Evolutionary conservation across 768 basidiomycete genomes (phyloP).

Genomic region (Suillus tomentosus): DNA sequence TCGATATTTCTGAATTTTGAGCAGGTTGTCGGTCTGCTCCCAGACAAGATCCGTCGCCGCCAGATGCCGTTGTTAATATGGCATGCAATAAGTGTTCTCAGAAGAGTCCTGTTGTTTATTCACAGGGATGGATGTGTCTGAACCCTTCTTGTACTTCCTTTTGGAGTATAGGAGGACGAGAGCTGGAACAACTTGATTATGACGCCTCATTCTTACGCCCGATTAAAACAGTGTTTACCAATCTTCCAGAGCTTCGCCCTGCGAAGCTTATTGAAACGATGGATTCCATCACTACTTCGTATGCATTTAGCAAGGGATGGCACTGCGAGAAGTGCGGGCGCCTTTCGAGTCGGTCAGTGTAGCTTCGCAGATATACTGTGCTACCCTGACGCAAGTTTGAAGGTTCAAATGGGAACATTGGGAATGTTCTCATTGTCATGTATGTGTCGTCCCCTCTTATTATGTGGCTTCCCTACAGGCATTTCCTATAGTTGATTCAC

Average conservation of each 20-base stretch:
- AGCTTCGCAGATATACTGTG: neutral
- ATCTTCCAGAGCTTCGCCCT: conserved; percentile 44
- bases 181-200: conserved; percentile 47
- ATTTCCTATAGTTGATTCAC: conserved; percentile 19
- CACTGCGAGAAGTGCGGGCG: conserved; percentile 72
- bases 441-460: conserved; percentile 28
- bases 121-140: conserved; percentile 63
- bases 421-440: conserved; percentile 66
- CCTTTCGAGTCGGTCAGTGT: conserved; percentile 66
- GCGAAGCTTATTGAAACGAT: conserved; percentile 29
- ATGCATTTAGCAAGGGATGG: conserved; percentile 63
- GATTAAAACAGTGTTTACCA: conserved; percentile 30
- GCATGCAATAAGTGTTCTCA: conserved; percentile 47
- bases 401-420: conserved; percentile 78
- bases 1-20: neutral
- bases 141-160: conserved; percentile 58
- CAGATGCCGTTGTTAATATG: neutral
- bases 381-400: conserved; percentile 12
- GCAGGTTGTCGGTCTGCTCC: neutral
- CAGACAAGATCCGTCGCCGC: neutral
- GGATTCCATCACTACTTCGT: conserved; percentile 49
- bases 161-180: conserved; percentile 43
- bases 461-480: conserved; percentile 4
- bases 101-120: conserved; percentile 55
- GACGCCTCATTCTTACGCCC: conserved; percentile 47